A percentile compares a stretch with the other conserved stretches of the same genome.
Evolutionary conservation across 2,329 filamentous ascomycete genomes (phyloP).

Genomic region (Cercospora sp.): DNA sequence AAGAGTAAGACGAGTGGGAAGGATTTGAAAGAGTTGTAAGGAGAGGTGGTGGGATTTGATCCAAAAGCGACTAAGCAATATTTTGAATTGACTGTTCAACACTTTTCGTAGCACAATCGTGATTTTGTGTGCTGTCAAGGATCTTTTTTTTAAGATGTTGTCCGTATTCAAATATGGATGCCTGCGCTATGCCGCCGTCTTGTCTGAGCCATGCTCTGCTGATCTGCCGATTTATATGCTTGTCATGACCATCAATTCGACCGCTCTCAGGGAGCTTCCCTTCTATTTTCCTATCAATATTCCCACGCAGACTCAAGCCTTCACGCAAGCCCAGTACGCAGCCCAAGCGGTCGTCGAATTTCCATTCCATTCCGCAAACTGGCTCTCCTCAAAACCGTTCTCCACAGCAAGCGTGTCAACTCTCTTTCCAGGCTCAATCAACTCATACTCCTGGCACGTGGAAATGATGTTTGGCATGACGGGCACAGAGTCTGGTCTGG

Average conservation of each 20-base stretch:
- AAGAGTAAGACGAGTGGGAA: slow-evolving; percentile 23
- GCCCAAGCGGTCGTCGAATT: slow-evolving; percentile 28
- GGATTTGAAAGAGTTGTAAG: slow-evolving; percentile 14
- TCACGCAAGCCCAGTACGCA: slow-evolving; percentile 30
- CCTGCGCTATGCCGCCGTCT: background rate
- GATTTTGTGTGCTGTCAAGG: background rate
- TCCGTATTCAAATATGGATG: background rate
- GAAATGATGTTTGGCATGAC: slow-evolving; percentile 36
- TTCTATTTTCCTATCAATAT: background rate
- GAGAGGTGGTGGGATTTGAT: background rate
- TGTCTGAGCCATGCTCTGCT: background rate
- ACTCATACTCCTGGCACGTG: slow-evolving; percentile 37
- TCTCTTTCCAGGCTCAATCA: slow-evolving; percentile 24
- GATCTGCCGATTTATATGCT: background rate
- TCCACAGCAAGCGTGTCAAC: slow-evolving; percentile 26
- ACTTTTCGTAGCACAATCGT: background rate
- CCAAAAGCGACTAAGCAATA: background rate
- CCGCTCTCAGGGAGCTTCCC: background rate
- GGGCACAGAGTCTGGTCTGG: slow-evolving; percentile 35
- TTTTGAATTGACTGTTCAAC: background rate
- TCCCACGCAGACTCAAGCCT: slow-evolving; percentile 20
- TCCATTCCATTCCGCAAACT: slow-evolving; percentile 30
- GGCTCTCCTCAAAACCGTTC: slow-evolving; percentile 25
- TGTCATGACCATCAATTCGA: background rate
- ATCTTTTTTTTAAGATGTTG: background rate